These are phyloP conservation scores for Lepidium aucheri DNA, from an alignment of 345 rosid genomes.

Conservation along the genomic window DNA sequence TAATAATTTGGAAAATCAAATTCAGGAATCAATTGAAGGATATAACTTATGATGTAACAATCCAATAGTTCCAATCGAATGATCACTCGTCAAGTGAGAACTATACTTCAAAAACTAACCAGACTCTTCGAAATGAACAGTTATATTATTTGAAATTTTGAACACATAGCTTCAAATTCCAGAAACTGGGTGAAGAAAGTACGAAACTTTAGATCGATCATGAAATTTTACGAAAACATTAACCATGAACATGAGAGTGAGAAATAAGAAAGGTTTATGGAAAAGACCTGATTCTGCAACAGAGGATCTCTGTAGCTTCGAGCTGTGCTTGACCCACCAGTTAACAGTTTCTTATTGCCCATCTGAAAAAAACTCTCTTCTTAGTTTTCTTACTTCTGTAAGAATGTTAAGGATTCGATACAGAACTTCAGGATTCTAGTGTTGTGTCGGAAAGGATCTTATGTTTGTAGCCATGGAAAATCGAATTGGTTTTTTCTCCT, in stretches of 20 bases:
- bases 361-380: slow-evolving; percentile 2
- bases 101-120: background rate
- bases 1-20: background rate
- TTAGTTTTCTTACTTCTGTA: background rate
- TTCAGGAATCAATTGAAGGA: background rate
- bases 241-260: background rate
- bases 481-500: background rate
- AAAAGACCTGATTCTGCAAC: slow-evolving; percentile 43
- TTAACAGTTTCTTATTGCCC: slow-evolving; percentile 57
- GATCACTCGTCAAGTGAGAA: background rate
- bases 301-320: slow-evolving; percentile 55
- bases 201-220: background rate
- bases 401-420: background rate
- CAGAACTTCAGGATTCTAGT: background rate
- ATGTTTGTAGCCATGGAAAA: slow-evolving; percentile 1
- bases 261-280: background rate
- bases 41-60: background rate
- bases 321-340: slow-evolving; percentile 44
- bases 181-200: background rate
- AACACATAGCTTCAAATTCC: background rate
- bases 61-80: background rate
- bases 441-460: background rate
- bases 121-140: background rate
- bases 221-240: background rate
- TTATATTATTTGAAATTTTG: background rate